Conservation (phyloP, 1,284 basidiomycete genomes). For the Somion occarium region DNA sequence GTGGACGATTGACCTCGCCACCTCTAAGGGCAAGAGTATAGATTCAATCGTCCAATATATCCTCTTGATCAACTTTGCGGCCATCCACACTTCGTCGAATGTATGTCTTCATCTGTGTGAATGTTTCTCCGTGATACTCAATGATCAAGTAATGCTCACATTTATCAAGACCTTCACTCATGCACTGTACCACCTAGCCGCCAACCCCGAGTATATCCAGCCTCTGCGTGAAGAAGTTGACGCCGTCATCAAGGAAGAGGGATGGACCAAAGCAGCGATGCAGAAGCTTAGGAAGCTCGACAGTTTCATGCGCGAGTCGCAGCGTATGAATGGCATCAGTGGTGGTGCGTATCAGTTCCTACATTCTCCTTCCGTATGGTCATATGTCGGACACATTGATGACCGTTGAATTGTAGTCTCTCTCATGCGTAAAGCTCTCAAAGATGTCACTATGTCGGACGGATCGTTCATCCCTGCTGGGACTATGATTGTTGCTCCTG, state of each 20-base stretch:
- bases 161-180: conserved; percentile 10
- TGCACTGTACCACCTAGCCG: conserved; percentile 36
- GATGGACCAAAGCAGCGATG: conserved; percentile 42
- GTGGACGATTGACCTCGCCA: conserved; percentile 24
- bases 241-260: conserved; percentile 29
- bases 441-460: conserved; percentile 34
- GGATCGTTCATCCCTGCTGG: conserved; percentile 40
- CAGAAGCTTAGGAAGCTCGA: conserved; percentile 45
- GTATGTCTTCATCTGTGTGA: conserved; percentile 15
- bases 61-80: conserved; percentile 26
- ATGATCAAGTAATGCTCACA: background rate
- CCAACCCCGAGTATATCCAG: conserved; percentile 33
- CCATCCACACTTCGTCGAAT: conserved; percentile 28
- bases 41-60: conserved; percentile 19
- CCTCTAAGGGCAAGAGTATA: conserved; percentile 11
- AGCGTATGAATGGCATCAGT: conserved; percentile 30
- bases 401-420: conserved; percentile 9
- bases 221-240: conserved; percentile 43
- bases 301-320: conserved; percentile 47
- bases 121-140: conserved; percentile 2
- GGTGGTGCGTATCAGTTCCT: conserved; percentile 13
- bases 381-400: conserved; percentile 18
- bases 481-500: conserved; percentile 36
- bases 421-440: conserved; percentile 19
- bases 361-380: background rate